Conservation (phyloP, 306 rosid species). For the Senna tora region DNA sequence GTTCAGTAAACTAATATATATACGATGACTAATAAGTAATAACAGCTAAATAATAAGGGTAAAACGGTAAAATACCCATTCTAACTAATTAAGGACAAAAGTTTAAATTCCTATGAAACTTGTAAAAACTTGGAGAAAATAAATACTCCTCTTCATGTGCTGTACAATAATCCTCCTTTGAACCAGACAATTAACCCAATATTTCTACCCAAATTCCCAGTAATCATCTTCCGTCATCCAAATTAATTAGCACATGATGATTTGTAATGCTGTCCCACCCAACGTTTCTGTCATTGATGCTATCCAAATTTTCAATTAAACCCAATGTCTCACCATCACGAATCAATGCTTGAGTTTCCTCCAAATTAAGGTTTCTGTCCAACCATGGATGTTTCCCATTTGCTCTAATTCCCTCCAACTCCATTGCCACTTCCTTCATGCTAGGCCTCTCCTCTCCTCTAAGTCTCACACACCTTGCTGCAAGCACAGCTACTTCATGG, state of each 20-base stretch:
- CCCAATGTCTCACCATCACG: neutral
- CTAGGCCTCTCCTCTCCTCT: constrained; percentile 50
- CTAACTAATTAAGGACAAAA: too few species aligned
- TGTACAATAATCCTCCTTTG: too few species aligned
- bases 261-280: neutral
- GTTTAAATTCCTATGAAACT: too few species aligned
- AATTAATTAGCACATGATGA: neutral
- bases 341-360: constrained; percentile 28
- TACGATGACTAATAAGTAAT: too few species aligned
- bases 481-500: constrained; percentile 33
- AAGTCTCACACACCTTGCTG: constrained; percentile 39
- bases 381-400: constrained; percentile 22
- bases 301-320: neutral
- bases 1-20: too few species aligned
- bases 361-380: neutral
- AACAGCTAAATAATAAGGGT: too few species aligned
- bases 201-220: neutral
- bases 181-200: too few species aligned
- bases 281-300: neutral
- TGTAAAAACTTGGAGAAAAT: too few species aligned
- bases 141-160: too few species aligned
- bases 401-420: constrained; percentile 42
- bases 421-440: constrained; percentile 55
- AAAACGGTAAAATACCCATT: too few species aligned
- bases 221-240: neutral